Evolutionary conservation across 106 monocot genomes (phyloP).

Genomic region (Dactylorhiza incarnata): DNA sequence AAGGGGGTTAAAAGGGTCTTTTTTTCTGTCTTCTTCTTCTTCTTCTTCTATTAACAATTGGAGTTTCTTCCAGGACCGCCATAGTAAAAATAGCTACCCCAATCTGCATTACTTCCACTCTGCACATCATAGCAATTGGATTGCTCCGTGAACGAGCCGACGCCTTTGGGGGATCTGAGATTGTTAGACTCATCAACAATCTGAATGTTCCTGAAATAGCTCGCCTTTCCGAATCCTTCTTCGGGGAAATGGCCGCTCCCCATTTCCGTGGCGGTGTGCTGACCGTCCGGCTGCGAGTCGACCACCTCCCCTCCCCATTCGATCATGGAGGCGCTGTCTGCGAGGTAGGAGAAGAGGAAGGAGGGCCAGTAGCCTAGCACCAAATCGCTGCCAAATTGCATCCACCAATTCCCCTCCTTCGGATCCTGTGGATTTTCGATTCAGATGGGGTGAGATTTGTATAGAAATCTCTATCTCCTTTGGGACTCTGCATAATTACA

Average conservation of each 20-base stretch:
- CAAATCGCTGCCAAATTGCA: constrained; percentile 44
- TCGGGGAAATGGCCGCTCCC: constrained; percentile 50
- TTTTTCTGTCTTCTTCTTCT: too few relatives aligned
- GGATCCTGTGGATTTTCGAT: constrained; percentile 26
- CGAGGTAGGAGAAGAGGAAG: constrained; percentile 35
- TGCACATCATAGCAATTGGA: constrained; percentile 51
- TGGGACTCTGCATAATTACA: too few relatives aligned
- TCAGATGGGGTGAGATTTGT: too few relatives aligned
- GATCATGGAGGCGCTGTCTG: constrained; percentile 36
- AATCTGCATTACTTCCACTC: constrained; percentile 33
- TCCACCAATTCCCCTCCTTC: constrained; percentile 47
- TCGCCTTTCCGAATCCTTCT: constrained; percentile 45
- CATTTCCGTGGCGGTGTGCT: constrained; percentile 52
- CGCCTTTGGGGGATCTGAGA: constrained; percentile 21
- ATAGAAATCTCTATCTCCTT: too few relatives aligned
- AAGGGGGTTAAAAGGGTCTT: too few relatives aligned
- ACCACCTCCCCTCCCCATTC: constrained; percentile 62
- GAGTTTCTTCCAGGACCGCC: constrained; percentile 46
- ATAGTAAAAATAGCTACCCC: constrained; percentile 51
- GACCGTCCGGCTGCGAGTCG: constrained; percentile 32
- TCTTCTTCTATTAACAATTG: constrained; percentile 26
- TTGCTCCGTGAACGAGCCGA: constrained; percentile 42
- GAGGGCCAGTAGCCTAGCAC: constrained; percentile 55
- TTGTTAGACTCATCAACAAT: constrained; percentile 44
- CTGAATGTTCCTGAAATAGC: constrained; percentile 53